A percentile compares a stretch with the other conserved stretches of the same genome.
Evolutionary conservation across 2,329 filamentous ascomycete species (phyloP).

Genomic region (Biscogniauxia marginata): DNA sequence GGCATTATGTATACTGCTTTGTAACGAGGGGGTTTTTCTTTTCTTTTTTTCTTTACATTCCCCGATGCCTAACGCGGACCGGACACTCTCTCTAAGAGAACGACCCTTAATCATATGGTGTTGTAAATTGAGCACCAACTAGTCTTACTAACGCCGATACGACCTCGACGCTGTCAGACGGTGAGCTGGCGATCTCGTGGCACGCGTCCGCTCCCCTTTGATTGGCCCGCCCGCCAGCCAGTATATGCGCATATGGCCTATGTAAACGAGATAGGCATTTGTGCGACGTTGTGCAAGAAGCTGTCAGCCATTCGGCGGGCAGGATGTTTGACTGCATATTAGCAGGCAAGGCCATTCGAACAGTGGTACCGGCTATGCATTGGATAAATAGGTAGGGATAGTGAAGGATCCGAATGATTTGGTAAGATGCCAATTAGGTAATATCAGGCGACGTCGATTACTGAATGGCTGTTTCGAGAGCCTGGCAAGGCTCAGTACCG

Average conservation of each 20-base stretch:
- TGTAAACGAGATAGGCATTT: not conserved
- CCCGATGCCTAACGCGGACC: too few species aligned
- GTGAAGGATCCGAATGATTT: not conserved
- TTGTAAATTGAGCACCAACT: not conserved
- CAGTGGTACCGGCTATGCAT: not conserved
- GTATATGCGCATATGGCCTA: not conserved
- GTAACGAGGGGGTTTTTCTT: too few species aligned
- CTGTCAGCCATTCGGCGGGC: not conserved
- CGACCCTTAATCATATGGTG: not conserved
- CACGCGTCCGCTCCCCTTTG: not conserved
- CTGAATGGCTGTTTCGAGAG: not conserved
- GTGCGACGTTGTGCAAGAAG: not conserved
- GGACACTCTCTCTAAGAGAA: not conserved
- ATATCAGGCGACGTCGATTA: not conserved
- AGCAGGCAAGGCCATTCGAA: too few species aligned
- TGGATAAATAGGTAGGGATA: not conserved
- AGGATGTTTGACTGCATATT: not conserved
- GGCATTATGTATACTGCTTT: not conserved
- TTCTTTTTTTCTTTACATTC: too few species aligned
- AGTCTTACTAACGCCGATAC: not conserved
- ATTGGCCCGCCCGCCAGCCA: not conserved
- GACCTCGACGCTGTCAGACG: not conserved
- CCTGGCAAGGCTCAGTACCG: not conserved
- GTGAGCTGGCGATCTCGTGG: not conserved
- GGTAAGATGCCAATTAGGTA: not conserved